Evolutionary conservation across 1,284 basidiomycete genomes (phyloP), one percentile per base, ranked within the genome.

Genomic region (Ceratobasidium sp.): DNA sequence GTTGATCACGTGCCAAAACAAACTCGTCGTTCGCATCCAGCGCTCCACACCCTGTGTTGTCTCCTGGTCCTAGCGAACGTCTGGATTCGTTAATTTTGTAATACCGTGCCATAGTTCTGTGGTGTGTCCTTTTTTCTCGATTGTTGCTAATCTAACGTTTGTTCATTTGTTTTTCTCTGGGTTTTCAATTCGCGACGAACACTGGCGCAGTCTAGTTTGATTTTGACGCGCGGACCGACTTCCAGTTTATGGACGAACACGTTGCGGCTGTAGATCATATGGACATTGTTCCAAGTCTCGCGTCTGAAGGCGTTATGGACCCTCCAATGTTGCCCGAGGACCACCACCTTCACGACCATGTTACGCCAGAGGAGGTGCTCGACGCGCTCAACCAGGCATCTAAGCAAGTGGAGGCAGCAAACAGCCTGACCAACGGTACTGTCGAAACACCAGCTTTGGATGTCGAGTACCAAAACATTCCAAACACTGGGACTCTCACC

Each of bases 1-100:
- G 27, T 7, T 22, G 13, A 27, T 69, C 66, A 69, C 66, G 66
- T 69, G 66, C 7, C 22, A 46, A 58, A 69, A 69, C 66, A 59
- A 27, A 48, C 54, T 37, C 27, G 63, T 31, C 63, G 7, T 53
- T 37, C 24, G 46, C 66, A 13, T 69, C 66, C 27, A 53, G 53
- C 39, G 29, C 65, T 69, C 66, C 54, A 34, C 51, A 19, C 39
- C 24, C 34, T 9, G 31, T 22, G 8, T 39, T 27, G 37, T 22
- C 41, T 24, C 19, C 54, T 13, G 27, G 13, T 24, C 7, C 34
- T 43, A 34, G 34, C 24, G 39, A 56, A 27, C 66, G 31, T 69
- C 22, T 56, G 46, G 31, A 43, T 41, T 14, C 14, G 13, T 43
- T 9, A 39, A 46, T n/a, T 39, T 39, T 24, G n/a, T 41, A 9